phyloP scores from a whole-genome alignment of 2,329 filamentous ascomycete species.

The Xylariaceae sp. region DNA sequence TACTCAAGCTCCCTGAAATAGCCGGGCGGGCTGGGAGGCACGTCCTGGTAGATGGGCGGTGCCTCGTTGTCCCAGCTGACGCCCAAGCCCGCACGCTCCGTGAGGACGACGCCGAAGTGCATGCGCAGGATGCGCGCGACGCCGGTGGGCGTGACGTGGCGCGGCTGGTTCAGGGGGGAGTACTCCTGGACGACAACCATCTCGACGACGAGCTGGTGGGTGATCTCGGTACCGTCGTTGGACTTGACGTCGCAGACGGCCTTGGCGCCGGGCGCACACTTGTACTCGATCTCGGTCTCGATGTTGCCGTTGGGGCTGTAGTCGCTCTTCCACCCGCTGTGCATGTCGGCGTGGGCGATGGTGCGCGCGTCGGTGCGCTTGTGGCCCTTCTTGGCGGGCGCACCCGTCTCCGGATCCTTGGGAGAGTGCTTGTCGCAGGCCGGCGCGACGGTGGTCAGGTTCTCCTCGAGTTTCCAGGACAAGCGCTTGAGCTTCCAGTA shows the following conservation, averaged over 20 bases:
- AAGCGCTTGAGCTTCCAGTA: conserved; percentile 88
- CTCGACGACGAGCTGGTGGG: conserved; percentile 84
- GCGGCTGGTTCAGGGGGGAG: conserved; percentile 62
- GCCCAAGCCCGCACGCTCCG: conserved; percentile 78
- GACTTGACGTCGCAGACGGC: conserved; percentile 76
- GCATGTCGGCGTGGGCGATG: conserved; percentile 77
- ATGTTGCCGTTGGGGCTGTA: conserved; percentile 55
- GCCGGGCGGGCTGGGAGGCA: conserved; percentile 77
- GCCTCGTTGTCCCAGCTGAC: conserved; percentile 97
- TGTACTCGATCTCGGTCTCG: conserved; percentile 79
- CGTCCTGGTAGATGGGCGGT: conserved; percentile 89
- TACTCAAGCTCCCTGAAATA: conserved; percentile 37
- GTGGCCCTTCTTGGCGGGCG: conserved; percentile 56
- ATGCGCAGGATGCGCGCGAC: conserved; percentile 87
- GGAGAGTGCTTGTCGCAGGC: conserved; percentile 73
- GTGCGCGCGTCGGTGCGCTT: conserved; percentile 70
- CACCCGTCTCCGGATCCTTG: conserved; percentile 41
- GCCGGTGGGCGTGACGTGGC: conserved; percentile 76
- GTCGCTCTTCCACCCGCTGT: conserved; percentile 83
- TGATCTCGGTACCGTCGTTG: conserved; percentile 69
- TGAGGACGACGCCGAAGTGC: conserved; percentile 80
- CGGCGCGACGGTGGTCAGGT: conserved; percentile 70
- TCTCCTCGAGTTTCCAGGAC: conserved; percentile 91
- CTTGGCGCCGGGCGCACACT: conserved; percentile 51
- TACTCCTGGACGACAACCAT: conserved; percentile 94